Evolutionary conservation across 2,329 filamentous ascomycete genomes (phyloP), one percentile per base, ranked within the genome.

Genomic region (Trichophaea hybrida): DNA sequence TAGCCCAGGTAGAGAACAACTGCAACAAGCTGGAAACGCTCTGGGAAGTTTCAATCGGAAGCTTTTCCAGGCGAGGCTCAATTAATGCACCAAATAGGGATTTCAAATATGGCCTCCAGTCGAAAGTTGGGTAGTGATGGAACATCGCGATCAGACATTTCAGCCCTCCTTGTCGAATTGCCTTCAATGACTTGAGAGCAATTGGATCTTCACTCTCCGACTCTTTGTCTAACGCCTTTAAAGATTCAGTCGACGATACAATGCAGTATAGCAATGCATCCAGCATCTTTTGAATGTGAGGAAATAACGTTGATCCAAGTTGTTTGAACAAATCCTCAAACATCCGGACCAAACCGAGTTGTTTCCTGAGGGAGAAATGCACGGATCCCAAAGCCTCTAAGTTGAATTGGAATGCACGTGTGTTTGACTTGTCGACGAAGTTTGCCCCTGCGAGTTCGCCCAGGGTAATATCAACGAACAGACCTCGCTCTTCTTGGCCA

Each of bases 291-390:
- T 79, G 75, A 53, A 84, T 78, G 67, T 86, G 91, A 0, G 82
- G 79, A 1, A 77, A 72, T 57, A 94, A 81, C 57, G 83, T 84
- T 4, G 79, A 81, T 57, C 90, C 88, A 38, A 97, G 79, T 57
- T 93, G 88, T 59, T 85, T 85, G 61, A 97, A 82, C 70, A 97
- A 81, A 8, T 91, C 83, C 61, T 89, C 84, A 54, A 93, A 78
- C 88, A 97, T 93, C 70, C 94, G 94, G 55, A 95, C 75, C 70
- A 96, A 82, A 75, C 94, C 93, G 60, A 93, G 80, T 71, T 96
- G 91, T 71, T 90, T 93, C 68, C 90, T 81, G 8, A 79, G 73
- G 13, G 80, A 78, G 32, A 90, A 73, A 10, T 85, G 63, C 49
- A 86, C 80, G 33, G 77, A 73, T 1, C 75, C 71, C 53, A 89